These are phyloP conservation scores for Carex scoparia DNA, from an alignment of 176 grass and related monocot species.

Conservation along the genomic window DNA sequence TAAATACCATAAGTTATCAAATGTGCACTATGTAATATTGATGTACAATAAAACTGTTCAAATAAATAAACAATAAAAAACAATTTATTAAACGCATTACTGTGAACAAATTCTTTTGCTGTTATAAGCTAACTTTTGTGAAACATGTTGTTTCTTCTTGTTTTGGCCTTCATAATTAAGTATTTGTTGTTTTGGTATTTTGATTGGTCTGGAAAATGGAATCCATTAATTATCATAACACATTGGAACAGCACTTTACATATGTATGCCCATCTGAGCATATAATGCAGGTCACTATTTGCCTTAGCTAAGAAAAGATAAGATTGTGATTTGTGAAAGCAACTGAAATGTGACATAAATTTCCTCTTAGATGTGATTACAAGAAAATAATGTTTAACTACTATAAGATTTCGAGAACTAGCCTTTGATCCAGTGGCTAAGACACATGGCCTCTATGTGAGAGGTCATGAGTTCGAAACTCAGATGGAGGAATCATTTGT, in stretches of 20 bases:
- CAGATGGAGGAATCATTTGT: too few relatives aligned
- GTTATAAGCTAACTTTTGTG: background rate
- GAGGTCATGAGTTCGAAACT: too few relatives aligned
- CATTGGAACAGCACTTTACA: background rate
- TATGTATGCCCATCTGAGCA: background rate
- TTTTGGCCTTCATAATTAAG: background rate
- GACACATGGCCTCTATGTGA: too few relatives aligned
- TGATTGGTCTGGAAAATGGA: background rate
- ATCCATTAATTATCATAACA: background rate
- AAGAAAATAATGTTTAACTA: background rate
- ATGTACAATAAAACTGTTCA: background rate
- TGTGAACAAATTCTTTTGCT: background rate
- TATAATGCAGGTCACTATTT: constrained; percentile 6
- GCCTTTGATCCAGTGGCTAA: too few relatives aligned
- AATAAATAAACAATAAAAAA: background rate
- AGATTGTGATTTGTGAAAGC: background rate
- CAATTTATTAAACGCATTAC: background rate
- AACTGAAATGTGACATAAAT: constrained; percentile 3
- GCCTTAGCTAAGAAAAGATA: background rate
- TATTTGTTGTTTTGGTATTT: background rate
- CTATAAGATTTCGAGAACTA: too few relatives aligned
- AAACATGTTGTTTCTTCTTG: background rate
- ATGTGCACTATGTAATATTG: background rate
- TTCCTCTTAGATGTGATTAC: background rate
- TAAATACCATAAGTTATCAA: background rate